Percentiles rank a stretch among this genome's conserved stretches.
Conservation (phyloP, 768 basidiomycete species). For the Punctularia strigosozonata region DNA sequence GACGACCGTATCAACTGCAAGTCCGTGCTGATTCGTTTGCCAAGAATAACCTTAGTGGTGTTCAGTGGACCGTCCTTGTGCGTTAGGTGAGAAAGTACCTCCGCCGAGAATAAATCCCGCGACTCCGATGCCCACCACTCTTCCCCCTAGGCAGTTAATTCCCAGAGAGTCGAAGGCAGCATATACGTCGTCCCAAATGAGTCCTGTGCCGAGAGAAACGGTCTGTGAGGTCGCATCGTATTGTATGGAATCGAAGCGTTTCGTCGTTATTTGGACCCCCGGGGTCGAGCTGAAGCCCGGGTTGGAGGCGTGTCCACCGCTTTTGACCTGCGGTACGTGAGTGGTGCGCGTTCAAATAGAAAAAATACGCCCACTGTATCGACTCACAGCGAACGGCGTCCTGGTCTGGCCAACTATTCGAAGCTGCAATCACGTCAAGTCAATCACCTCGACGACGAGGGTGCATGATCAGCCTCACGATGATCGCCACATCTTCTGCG, state of each 20-base stretch:
- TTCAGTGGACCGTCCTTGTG: neutral
- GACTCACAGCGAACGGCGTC: conserved; percentile 50
- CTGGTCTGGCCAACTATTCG: conserved; percentile 28
- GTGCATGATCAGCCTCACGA: conserved; percentile 23
- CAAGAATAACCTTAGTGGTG: conserved; percentile 43
- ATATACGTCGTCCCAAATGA: conserved; percentile 18
- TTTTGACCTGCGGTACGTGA: conserved; percentile 10
- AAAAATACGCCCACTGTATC: no score
- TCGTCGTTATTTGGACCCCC: conserved; percentile 15
- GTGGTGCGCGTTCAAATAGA: no score
- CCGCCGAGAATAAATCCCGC: conserved; percentile 15
- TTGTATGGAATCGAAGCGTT: conserved; percentile 7
- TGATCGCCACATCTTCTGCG: conserved; percentile 34
- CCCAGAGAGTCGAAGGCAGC: conserved; percentile 7
- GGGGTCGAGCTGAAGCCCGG: conserved; percentile 14
- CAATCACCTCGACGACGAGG: no score
- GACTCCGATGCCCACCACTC: conserved; percentile 13
- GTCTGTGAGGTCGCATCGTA: conserved; percentile 5
- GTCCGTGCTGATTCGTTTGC: conserved; percentile 47
- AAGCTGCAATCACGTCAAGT: no score
- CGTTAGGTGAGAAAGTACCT: no score
- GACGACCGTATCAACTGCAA: conserved; percentile 43
- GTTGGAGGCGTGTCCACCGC: conserved; percentile 14
- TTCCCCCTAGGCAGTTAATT: conserved; percentile 13
- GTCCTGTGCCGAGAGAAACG: conserved; percentile 11